These are phyloP conservation scores for Gynandropsis gynandra DNA, from an alignment of 345 rosid genomes.

Conservation along the genomic window DNA sequence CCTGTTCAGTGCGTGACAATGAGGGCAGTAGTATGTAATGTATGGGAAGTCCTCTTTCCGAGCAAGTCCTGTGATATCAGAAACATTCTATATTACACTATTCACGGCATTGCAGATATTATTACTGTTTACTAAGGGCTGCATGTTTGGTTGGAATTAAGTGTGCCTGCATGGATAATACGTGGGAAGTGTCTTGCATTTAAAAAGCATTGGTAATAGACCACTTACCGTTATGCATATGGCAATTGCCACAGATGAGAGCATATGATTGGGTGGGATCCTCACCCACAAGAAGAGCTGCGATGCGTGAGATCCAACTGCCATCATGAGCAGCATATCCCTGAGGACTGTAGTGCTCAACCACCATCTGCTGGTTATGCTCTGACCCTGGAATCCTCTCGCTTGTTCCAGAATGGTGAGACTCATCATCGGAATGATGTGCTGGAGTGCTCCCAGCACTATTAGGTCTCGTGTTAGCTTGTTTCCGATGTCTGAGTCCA, in stretches of 20 bases:
- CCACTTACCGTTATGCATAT: conserved; percentile 85
- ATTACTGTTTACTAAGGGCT: too few relatives aligned
- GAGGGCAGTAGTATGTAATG: conserved; percentile 83
- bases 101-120: too few relatives aligned
- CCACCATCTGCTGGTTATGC: conserved; percentile 48
- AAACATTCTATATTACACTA: background rate
- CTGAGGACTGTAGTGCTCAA: conserved; percentile 54
- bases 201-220: background rate
- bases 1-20: conserved; percentile 65
- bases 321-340: conserved; percentile 47
- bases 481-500: conserved; percentile 74
- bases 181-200: too few relatives aligned
- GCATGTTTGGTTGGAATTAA: too few relatives aligned
- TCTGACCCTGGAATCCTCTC: conserved; percentile 37
- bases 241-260: conserved; percentile 89
- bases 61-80: conserved; percentile 52
- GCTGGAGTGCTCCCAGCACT: conserved; percentile 43
- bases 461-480: conserved; percentile 36
- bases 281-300: conserved; percentile 94
- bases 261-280: conserved; percentile 92
- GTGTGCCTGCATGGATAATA: too few relatives aligned
- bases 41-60: conserved; percentile 71
- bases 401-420: conserved; percentile 28
- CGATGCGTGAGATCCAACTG: conserved; percentile 87
- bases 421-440: conserved; percentile 37